Evolutionary conservation across 176 grass and related monocot species (phyloP), one percentile per base, ranked within the genome.

Genomic region (Zoysia pacifica): DNA sequence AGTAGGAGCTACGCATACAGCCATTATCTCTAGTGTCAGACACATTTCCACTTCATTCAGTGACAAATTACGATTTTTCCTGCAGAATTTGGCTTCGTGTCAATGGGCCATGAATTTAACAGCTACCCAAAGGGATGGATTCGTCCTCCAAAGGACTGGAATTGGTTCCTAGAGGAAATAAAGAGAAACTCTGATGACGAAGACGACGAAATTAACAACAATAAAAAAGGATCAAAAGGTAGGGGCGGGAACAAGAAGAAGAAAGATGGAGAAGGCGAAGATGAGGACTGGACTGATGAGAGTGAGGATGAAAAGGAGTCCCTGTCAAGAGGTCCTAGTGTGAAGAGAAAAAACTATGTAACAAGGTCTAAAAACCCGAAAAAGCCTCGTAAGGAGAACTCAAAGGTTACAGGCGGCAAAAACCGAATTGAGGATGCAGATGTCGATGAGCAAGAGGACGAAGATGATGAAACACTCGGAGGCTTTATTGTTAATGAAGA

Each of bases 21-120:
- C 1, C 40, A 3, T 42, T 79, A 6, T 55, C 49, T 19, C 28
- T 41, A 11, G 11, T 41, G 51, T 42, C 28, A 19, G 50, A 67
- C 66, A 55, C 7, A 9, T 54, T 67, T 83, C 47, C 48, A 56
- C 40, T 51, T 40, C 1, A 48, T 62, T 63, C 19, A 49, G 42
- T 56, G 6, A 43, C 7, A 47, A 53, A 11, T 9, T 59, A 52
- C 65, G 47, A 19, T 41, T 83, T 71, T 91, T 6, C 16, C 65
- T 88, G 90, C 87, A 94, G 90, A 94, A 71, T 94, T 94, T 5
- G 95, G 95, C 6, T 94, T 98, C 73, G 47, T 98, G 37, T 78
- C 85, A 2, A 79, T 78, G 78, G 92, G 88, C 12, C 92, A 91
- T 86, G 95, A 94, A 83, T 91, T 93, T 63, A 86, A 98, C 18